Base-by-base conservation (phyloP, 2,329 filamentous ascomycete species). In the Thielaviopsis ethacetica region DNA sequence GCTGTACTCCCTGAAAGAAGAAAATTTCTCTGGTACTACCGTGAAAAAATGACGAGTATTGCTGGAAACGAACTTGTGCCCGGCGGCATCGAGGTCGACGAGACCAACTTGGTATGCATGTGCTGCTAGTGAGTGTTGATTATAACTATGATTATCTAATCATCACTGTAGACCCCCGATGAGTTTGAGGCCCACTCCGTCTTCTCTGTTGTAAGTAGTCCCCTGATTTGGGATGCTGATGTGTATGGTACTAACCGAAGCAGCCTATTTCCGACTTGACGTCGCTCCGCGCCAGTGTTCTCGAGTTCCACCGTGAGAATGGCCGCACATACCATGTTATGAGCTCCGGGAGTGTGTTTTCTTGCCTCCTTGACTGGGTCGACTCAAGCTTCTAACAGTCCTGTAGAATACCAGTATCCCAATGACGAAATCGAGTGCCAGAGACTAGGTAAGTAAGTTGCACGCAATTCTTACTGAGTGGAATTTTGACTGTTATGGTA, bases 241-340 rank as follows among this genome's bases (percentile, higher is more conserved):
- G 38, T 17, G 13, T 44, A 9, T 17, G 5, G 17, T 44, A 44
- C 15, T 44, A n/a, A 44, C 13, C 30, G 1, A 44, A 44, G 15
- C 17, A n/a, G 38, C 13, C 38, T 17, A 44, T n/a, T 30, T 53
- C 53, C 21, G 53, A 54, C 26, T 54, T 34, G 21, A 54, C 53
- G 6, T 71, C 69, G 2, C 63, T 71, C n/a, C 63, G 64, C 17
- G 70, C 70, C 0, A 73, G 69, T 59, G 70, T 74, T 50, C 60
- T 67, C 44, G 62, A 67, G 5, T 70, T 69, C 62, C 68, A 70
- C 5, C 64, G 67, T 10, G 71, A 73, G 56, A 70, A 72, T 60
- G 71, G 71, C 1, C 64, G 71, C 17, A 72, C 69, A 0, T 73
- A 72, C 47, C 69, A 73, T 56, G 64, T 69, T 6, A 71, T 64